Base-by-base conservation (phyloP, 2,329 filamentous ascomycete species). In the Colletotrichum gloeosporioides region DNA sequence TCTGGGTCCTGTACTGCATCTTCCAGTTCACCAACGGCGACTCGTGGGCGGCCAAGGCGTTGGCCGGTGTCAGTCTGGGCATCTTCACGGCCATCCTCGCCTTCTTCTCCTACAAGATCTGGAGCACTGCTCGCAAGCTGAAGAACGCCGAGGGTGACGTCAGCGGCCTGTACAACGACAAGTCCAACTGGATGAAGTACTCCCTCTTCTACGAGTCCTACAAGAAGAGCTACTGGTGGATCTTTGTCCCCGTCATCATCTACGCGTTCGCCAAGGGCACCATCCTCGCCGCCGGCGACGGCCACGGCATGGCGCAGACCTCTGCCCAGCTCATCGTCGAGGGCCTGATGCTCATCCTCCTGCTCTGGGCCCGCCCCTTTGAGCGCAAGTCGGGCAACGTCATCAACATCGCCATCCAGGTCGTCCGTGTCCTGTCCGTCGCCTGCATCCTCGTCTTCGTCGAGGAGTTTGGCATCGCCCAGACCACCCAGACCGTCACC, bases 151-250 rank as follows among this genome's bases (percentile, higher is more conserved):
- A 98, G 79, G 96, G 96, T 73, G 94, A 96, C 82, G 85, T 90
- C 1, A 89, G 90, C 18, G 91, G 88, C 15, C 89, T 99, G 10
- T 99, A 96, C 85, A 95, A 98, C 76, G 91, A 99, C 86, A 98
- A 97, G 88, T 59, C 94, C 75, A 93, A 94, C 55, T 98, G 97
- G 96, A 90, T 95, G 84, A 98, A 97, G 88, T 99, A 99, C 90
- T 97, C 95, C 81, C 90, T 98, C 77, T 99, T 99, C 87, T 99
- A 99, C 88, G 97, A 99, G 82, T 94, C 93, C 80, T 99, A 98
- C 89, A 96, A 95, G 87, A 95, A 95, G 85, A 92, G 93, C 80
- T 98, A 96, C 88, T 99, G 97, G 97, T 99, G 96, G 96, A 86
- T 98, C 29, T 99, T 99, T 83, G 90, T 99, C 16, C 97, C 97